Evolutionary conservation across 352 stramenopile genomes (phyloP), one percentile per base, ranked within the genome.

Genomic region (Globisporangium camurandrum): DNA sequence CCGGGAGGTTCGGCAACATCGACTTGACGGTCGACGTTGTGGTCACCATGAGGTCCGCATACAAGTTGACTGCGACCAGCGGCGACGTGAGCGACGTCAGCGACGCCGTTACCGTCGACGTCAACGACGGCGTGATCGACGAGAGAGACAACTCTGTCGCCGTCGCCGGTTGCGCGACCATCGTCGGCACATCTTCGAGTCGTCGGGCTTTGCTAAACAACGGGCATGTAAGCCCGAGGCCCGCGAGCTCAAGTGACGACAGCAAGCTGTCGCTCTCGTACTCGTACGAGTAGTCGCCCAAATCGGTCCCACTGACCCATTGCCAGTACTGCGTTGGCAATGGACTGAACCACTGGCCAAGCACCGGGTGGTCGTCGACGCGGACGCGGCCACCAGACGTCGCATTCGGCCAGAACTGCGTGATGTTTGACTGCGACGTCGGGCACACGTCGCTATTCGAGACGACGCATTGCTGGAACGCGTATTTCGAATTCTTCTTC

Each of bases 291-390:
- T 75, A 53, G 26, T 57, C 61, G 5, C 72, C 75, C 20, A 87
- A 48, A 44, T 87, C 71, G 2, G 52, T 61, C 34, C 40, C 57
- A 23, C 59, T 73, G 14, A 83, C 75, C 27, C 75, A 87, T 36
- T 64, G 57, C 75, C 72, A 87, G 57, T 81, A 87, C 45, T 87
- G 48, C 26, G 54, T 77, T 4, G 72, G 72, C 16, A 82, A 65
- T 2, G 66, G 64, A 3, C 54, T 41, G 43, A 85, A 87, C 56
- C 84, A 87, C 11, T 42, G 59, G 2, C 54, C 46, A 11, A 85
- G 64, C 31, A 53, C 33, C 10, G 72, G 66, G 43, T 85, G 72
- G n/a, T 57, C 63, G 37, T 84, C 72, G 4, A 67, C 68, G 2
- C 56, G 53, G 23, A 64, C 62, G 19, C 59, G 57, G n/a, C n/a